Evolutionary conservation across 352 stramenopile genomes (phyloP).

Genomic region (Phytopythium aichiense): DNA sequence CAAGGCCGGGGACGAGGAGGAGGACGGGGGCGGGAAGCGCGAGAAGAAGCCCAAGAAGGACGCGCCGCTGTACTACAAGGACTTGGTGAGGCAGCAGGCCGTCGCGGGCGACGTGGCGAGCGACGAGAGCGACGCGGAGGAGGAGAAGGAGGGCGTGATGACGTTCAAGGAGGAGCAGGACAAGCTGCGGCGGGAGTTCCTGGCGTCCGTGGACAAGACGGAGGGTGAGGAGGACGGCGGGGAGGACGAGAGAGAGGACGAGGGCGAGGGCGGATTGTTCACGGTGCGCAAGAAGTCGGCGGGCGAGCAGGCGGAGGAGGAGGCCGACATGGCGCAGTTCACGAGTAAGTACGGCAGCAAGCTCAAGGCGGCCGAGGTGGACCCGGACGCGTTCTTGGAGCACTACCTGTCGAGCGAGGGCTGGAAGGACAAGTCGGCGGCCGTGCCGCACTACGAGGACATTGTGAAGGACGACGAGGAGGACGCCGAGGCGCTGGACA

Average conservation of each 20-base stretch:
- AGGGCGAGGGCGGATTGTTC: constrained; percentile 80
- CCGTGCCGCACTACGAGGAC: constrained; percentile 72
- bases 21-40: constrained; percentile 16
- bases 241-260: constrained; percentile 25
- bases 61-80: constrained; percentile 89
- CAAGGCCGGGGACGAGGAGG: constrained; percentile 28
- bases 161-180: constrained; percentile 72
- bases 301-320: constrained; percentile 53
- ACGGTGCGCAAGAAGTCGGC: constrained; percentile 62
- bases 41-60: constrained; percentile 23
- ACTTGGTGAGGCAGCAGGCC: constrained; percentile 94
- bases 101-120: constrained; percentile 78
- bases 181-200: constrained; percentile 62
- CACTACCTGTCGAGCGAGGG: constrained; percentile 76
- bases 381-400: constrained; percentile 75
- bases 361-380: constrained; percentile 52
- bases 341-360: constrained; percentile 63
- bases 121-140: constrained; percentile 61
- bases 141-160: constrained; percentile 34
- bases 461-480: constrained; percentile 88
- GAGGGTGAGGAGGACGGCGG: constrained; percentile 36
- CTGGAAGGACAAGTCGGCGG: constrained; percentile 77
- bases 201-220: constrained; percentile 39
- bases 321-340: constrained; percentile 63
- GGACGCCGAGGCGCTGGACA: constrained; percentile 91